A percentile compares a stretch with the other conserved stretches of the same genome.
Conservation (phyloP, 257 asterid species). For the Solanum sejunctum region DNA sequence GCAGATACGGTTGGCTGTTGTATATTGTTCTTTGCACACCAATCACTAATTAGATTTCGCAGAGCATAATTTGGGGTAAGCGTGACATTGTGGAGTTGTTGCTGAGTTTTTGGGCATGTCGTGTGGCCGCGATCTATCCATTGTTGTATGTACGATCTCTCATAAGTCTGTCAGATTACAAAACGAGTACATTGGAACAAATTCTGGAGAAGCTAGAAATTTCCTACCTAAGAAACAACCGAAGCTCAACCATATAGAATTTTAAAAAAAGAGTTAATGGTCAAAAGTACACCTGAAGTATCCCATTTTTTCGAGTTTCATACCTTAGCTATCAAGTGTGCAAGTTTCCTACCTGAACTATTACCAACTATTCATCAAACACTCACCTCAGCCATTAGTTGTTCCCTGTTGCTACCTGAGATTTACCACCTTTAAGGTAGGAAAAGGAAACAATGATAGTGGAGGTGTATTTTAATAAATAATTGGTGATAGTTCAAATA, state of each 20-base stretch:
- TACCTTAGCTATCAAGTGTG: neutral
- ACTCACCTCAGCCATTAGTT: neutral
- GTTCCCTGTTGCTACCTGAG: neutral
- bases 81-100: constrained; percentile 62
- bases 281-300: neutral
- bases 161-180: constrained; percentile 62
- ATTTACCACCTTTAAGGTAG: neutral
- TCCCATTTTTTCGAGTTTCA: neutral
- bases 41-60: constrained; percentile 65
- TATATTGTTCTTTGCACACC: constrained; percentile 58
- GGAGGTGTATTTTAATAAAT: neutral
- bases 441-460: neutral
- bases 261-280: neutral
- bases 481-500: neutral
- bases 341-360: neutral
- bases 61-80: constrained; percentile 81
- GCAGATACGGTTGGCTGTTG: constrained; percentile 45
- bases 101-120: constrained; percentile 95
- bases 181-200: neutral
- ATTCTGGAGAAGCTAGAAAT: neutral
- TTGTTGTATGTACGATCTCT: constrained; percentile 82
- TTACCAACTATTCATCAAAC: neutral
- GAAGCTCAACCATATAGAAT: neutral
- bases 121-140: constrained; percentile 93
- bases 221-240: neutral